Evolutionary conservation across 805 yeast species (phyloP).

Genomic region (Spathaspora arborariae): DNA sequence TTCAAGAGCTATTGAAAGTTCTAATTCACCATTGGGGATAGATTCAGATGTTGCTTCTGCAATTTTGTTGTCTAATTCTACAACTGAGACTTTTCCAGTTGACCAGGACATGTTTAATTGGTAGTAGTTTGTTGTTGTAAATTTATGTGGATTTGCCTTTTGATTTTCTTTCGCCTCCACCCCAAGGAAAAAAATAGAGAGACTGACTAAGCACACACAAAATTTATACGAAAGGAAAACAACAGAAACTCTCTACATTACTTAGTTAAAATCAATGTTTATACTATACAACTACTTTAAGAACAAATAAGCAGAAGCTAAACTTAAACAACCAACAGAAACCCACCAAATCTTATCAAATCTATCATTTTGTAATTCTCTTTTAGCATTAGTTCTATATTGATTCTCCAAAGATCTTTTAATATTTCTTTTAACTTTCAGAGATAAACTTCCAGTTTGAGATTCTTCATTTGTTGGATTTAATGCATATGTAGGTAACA

Average conservation of each 20-base stretch:
- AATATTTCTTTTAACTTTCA: constrained; percentile 38
- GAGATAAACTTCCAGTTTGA: constrained; percentile 25
- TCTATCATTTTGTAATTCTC: constrained; percentile 27
- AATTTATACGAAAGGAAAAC: too few relatives aligned
- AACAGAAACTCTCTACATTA: too few relatives aligned
- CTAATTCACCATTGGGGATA: constrained; percentile 90
- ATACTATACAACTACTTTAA: constrained; percentile 19
- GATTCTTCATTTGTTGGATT: constrained; percentile 67
- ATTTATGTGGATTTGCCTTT: background rate
- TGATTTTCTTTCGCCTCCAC: background rate
- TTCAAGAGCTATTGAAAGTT: constrained; percentile 68
- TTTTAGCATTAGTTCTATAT: constrained; percentile 71
- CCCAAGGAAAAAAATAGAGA: background rate
- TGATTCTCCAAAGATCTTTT: constrained; percentile 78
- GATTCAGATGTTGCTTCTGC: constrained; percentile 80
- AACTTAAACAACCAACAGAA: constrained; percentile 43
- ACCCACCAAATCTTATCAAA: constrained; percentile 56
- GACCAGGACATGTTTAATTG: constrained; percentile 55
- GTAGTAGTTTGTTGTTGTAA: background rate
- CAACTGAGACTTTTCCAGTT: constrained; percentile 29
- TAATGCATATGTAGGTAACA: constrained; percentile 90
- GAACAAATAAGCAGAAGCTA: constrained; percentile 34
- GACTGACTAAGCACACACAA: background rate
- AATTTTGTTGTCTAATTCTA: constrained; percentile 57
- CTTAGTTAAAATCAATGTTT: too few relatives aligned